A percentile compares a stretch with the other conserved stretches of the same genome.
Conservation (phyloP, 2,329 filamentous ascomycete species). For the Sporothrix curviconia region DNA sequence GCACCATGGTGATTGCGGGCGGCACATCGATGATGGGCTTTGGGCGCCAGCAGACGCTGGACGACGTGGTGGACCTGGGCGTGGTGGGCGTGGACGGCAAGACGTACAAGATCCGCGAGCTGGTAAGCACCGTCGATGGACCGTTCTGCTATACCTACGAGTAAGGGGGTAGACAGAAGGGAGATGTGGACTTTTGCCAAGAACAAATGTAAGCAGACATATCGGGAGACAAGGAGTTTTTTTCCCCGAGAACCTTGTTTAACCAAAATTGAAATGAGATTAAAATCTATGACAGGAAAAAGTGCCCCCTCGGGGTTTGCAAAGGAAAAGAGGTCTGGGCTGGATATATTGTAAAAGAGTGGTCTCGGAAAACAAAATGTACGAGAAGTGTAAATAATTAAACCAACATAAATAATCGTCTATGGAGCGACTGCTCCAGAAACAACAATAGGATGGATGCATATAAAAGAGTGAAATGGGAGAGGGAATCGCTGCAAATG, state of each 20-base stretch:
- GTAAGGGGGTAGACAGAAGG: constrained; percentile 2
- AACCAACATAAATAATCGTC: background rate
- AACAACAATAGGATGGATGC: background rate
- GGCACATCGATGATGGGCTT: constrained; percentile 26
- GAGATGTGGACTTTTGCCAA: too few relatives aligned
- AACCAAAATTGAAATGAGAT: background rate
- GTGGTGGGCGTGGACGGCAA: constrained; percentile 13
- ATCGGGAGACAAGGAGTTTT: too few relatives aligned
- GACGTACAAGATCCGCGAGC: constrained; percentile 22
- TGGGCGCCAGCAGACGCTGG: constrained; percentile 21
- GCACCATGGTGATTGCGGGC: constrained; percentile 25
- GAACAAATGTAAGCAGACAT: too few relatives aligned
- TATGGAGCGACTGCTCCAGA: background rate
- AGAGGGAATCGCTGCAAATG: background rate
- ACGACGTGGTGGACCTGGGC: constrained; percentile 24
- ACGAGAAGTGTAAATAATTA: background rate
- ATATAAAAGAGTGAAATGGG: background rate
- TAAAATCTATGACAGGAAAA: background rate
- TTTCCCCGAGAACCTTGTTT: too few relatives aligned
- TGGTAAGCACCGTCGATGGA: constrained; percentile 25
- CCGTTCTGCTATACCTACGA: constrained; percentile 27
- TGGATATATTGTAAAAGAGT: background rate
- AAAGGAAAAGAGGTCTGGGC: background rate
- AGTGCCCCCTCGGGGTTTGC: background rate
- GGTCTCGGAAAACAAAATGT: background rate